Conservation (phyloP, 306 rosid genomes). For the Arachis hypogaea region DNA sequence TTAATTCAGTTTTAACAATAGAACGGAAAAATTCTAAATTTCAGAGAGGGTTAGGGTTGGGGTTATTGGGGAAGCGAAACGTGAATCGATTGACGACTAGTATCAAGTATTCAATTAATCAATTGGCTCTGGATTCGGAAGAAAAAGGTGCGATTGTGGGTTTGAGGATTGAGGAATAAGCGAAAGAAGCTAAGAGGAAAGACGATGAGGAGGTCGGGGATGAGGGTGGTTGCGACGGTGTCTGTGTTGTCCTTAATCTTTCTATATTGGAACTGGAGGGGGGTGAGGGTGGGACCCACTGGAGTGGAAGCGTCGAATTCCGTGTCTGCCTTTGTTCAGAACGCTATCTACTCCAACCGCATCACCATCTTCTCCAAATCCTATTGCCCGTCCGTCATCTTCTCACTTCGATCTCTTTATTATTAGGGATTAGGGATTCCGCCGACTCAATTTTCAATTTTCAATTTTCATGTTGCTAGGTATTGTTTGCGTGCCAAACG, state of each 20-base stretch:
- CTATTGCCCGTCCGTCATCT: constrained; percentile 56
- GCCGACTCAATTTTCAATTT: background rate
- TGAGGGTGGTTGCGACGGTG: constrained; percentile 25
- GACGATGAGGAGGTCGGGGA: constrained; percentile 35
- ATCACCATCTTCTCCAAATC: constrained; percentile 90
- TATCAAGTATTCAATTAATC: too few relatives aligned
- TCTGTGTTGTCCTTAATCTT: constrained; percentile 30
- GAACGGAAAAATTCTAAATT: too few relatives aligned
- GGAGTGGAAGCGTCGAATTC: constrained; percentile 54
- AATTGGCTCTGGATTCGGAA: too few relatives aligned
- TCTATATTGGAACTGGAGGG: constrained; percentile 33
- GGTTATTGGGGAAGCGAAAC: too few relatives aligned
- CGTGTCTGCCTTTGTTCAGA: constrained; percentile 77
- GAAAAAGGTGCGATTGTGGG: too few relatives aligned
- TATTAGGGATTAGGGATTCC: constrained; percentile 16
- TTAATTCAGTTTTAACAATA: too few relatives aligned
- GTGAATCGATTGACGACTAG: too few relatives aligned
- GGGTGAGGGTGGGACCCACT: too few relatives aligned
- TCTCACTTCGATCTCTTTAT: background rate
- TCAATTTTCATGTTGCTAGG: constrained; percentile 43
- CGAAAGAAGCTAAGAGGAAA: background rate
- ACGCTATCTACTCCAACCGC: constrained; percentile 76
- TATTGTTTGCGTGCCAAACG: constrained; percentile 82
- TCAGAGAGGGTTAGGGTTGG: too few relatives aligned
- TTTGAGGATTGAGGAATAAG: too few relatives aligned